Evolutionary conservation across 192 early-diverging fungal genomes (phyloP).

Genomic region (Podochytrium sp.): DNA sequence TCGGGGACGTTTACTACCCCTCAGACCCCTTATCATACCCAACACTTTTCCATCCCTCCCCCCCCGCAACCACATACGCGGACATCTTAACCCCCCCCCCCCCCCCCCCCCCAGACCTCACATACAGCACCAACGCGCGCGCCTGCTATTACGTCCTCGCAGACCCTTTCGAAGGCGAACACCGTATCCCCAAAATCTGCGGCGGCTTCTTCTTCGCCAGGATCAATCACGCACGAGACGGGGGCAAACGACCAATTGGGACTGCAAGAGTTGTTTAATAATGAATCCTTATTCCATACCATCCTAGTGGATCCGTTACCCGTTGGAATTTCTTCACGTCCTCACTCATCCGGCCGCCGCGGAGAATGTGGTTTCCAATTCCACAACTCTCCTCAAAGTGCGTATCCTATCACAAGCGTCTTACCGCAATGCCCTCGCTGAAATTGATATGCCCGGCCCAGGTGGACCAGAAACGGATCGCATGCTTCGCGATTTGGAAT

Average conservation of each 20-base stretch:
- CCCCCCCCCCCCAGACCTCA: background rate
- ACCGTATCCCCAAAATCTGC: constrained; percentile 21
- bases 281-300: background rate
- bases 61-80: background rate
- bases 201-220: constrained; percentile 28
- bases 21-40: constrained; percentile 8
- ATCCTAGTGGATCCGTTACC: constrained; percentile 24
- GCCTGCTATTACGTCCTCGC: constrained; percentile 7
- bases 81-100: background rate
- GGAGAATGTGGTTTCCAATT: background rate
- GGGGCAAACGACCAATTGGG: constrained; percentile 24
- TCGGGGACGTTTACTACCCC: constrained; percentile 4
- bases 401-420: constrained; percentile 19
- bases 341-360: background rate
- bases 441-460: background rate
- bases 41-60: constrained; percentile 1
- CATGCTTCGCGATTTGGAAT: background rate
- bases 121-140: constrained; percentile 24
- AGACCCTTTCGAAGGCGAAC: constrained; percentile 24
- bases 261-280: constrained; percentile 16
- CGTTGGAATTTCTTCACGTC: background rate
- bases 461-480: background rate
- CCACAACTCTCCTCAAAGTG: background rate
- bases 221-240: background rate
- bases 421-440: background rate